Percentiles rank a stretch among this genome's conserved stretches.
phyloP scores from a whole-genome alignment of 768 basidiomycete genomes.

The Lyophyllum shimeji region DNA sequence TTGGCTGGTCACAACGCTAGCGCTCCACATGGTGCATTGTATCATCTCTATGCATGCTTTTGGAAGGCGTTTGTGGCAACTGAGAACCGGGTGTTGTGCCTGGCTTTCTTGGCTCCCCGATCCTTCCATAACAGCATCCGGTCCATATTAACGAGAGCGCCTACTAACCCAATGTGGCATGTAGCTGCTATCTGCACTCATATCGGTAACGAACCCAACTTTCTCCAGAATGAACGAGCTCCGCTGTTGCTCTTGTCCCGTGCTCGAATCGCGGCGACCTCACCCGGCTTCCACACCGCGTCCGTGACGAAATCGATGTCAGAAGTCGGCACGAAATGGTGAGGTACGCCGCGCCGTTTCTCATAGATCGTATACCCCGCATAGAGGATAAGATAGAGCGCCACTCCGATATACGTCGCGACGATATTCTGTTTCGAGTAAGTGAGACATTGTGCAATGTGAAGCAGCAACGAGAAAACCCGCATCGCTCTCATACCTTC shows the following conservation, averaged over 20 bases:
- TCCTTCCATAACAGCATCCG: too few species aligned
- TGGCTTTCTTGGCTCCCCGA: background rate
- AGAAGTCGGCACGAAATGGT: conserved; percentile 39
- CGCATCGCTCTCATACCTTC: conserved; percentile 25
- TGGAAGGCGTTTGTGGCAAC: background rate
- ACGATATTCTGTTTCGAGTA: conserved; percentile 42
- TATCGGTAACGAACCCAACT: too few species aligned
- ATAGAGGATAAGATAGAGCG: conserved; percentile 45
- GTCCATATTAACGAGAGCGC: conserved; percentile 2
- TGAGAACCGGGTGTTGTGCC: background rate
- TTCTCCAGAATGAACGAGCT: too few species aligned
- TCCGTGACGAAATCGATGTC: conserved; percentile 54
- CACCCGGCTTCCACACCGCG: conserved; percentile 51
- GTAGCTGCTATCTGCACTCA: too few species aligned
- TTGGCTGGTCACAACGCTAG: background rate
- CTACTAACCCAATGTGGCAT: conserved; percentile 7
- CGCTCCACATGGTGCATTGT: background rate
- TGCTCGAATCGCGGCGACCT: conserved; percentile 34
- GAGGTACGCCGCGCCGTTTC: conserved; percentile 23
- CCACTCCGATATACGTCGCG: conserved; percentile 55
- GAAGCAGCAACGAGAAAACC: background rate
- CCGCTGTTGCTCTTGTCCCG: conserved; percentile 24
- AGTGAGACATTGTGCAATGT: background rate
- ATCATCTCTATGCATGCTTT: background rate
- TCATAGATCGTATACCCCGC: conserved; percentile 42